Evolutionary conservation across 2,329 filamentous ascomycete species (phyloP).

Genomic region (Juglanconis oblonga): DNA sequence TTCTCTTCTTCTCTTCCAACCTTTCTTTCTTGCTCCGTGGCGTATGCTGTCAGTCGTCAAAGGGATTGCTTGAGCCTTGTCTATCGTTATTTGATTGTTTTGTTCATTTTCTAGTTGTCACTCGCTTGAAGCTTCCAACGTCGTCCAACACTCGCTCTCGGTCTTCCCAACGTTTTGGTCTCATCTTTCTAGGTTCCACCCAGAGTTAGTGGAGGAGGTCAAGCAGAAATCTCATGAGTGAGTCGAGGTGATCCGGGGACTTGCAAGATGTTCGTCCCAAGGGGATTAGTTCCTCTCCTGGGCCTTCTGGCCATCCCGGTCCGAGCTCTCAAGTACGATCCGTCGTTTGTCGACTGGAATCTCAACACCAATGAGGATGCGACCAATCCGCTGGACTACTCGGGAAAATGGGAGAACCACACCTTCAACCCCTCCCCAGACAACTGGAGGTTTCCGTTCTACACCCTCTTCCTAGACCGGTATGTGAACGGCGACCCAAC

Average conservation of each 20-base stretch:
- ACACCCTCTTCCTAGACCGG: slow-evolving; percentile 61
- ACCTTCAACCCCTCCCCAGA: slow-evolving; percentile 49
- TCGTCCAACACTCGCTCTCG: slow-evolving; percentile 9
- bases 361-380: slow-evolving; percentile 42
- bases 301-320: slow-evolving; percentile 8
- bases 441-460: slow-evolving; percentile 63
- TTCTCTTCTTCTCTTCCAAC: not conserved
- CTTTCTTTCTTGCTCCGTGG: not conserved
- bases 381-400: slow-evolving; percentile 49
- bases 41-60: slow-evolving; percentile 2
- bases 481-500: slow-evolving; percentile 63
- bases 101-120: slow-evolving; percentile 2
- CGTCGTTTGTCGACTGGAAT: slow-evolving; percentile 19
- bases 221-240: slow-evolving; percentile 8
- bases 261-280: slow-evolving; percentile 19
- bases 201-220: not conserved
- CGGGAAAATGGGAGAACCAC: slow-evolving; percentile 50
- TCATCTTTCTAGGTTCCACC: not conserved
- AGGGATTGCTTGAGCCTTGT: slow-evolving; percentile 11
- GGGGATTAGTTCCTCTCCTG: slow-evolving; percentile 19
- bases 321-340: slow-evolving; percentile 16
- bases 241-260: slow-evolving; percentile 10
- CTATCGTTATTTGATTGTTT: not conserved
- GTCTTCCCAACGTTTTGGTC: not conserved
- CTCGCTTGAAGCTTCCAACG: slow-evolving; percentile 6